A percentile compares a stretch with the other conserved stretches of the same genome.
phyloP scores from a whole-genome alignment of 2,329 filamentous ascomycete species.

The Coniella vitis region DNA sequence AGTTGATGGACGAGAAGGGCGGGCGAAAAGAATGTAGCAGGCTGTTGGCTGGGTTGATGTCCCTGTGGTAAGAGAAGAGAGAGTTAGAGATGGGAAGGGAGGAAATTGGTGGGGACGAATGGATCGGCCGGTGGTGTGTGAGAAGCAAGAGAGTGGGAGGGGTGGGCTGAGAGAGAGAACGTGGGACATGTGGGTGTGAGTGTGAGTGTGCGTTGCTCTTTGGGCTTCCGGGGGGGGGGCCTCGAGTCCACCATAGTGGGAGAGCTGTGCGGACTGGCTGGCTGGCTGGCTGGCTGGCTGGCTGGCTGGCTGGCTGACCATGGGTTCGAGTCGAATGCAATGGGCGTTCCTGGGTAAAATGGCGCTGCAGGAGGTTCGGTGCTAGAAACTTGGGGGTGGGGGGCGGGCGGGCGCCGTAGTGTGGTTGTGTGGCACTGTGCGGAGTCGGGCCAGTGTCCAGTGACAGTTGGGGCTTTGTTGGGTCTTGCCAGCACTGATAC shows the following conservation, averaged over 20 bases:
- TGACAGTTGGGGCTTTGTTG: no score
- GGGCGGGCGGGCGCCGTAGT: background rate
- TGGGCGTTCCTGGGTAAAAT: background rate
- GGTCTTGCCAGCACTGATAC: no score
- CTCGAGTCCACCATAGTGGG: background rate
- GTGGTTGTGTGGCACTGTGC: background rate
- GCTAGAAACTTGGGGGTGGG: background rate
- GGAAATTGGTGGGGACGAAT: constrained; percentile 12
- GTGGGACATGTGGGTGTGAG: background rate
- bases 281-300: no score
- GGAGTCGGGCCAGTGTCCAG: no score
- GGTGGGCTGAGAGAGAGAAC: background rate
- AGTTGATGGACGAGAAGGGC: constrained; percentile 2
- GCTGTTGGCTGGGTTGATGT: constrained; percentile 6
- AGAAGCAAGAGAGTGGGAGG: background rate
- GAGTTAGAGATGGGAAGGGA: constrained; percentile 9
- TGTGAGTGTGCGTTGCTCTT: no score
- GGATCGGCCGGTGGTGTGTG: background rate
- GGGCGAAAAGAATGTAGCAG: constrained; percentile 9
- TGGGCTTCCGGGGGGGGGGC: background rate
- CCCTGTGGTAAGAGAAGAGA: background rate
- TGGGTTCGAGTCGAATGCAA: background rate
- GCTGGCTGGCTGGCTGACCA: background rate
- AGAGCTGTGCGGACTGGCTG: background rate
- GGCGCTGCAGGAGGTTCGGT: background rate